Evolutionary conservation across 768 basidiomycete genomes (phyloP).

Genomic region (Pleurotus tuber-regium): DNA sequence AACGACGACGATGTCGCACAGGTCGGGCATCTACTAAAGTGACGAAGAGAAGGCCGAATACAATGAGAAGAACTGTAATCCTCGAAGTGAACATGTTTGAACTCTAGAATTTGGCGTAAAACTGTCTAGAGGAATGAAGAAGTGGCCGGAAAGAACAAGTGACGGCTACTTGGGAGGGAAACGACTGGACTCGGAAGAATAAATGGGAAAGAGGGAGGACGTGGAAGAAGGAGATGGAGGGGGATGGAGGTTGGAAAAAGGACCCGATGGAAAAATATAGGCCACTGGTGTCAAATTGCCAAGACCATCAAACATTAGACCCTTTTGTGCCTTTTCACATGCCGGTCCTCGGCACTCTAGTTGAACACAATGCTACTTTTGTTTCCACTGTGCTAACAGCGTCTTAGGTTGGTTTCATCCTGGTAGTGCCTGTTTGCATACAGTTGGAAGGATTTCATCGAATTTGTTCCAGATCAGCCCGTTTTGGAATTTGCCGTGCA

Average conservation of each 20-base stretch:
- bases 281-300: slow-evolving; percentile 8
- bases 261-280: slow-evolving; percentile 9
- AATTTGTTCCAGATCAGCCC: neutral
- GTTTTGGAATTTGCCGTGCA: slow-evolving; percentile 1
- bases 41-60: slow-evolving; percentile 8
- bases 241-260: slow-evolving; percentile 2
- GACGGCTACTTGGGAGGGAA: slow-evolving; percentile 10
- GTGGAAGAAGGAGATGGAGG: slow-evolving; percentile 4
- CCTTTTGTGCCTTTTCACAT: slow-evolving; percentile 11
- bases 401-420: slow-evolving; percentile 4
- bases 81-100: slow-evolving; percentile 10
- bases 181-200: slow-evolving; percentile 12
- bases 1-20: neutral
- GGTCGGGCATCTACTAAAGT: slow-evolving; percentile 5
- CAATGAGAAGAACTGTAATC: slow-evolving; percentile 6
- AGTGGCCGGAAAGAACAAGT: slow-evolving; percentile 3
- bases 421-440: neutral
- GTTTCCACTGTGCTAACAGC: slow-evolving; percentile 7
- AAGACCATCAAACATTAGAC: slow-evolving; percentile 8
- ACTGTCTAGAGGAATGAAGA: slow-evolving; percentile 9
- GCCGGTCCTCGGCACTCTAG: slow-evolving; percentile 5
- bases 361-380: slow-evolving; percentile 8
- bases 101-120: slow-evolving; percentile 3
- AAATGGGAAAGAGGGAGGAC: slow-evolving; percentile 5
- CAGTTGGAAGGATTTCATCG: neutral